Conservation (phyloP, 2,329 filamentous ascomycete species). For the Claviceps capensis region DNA sequence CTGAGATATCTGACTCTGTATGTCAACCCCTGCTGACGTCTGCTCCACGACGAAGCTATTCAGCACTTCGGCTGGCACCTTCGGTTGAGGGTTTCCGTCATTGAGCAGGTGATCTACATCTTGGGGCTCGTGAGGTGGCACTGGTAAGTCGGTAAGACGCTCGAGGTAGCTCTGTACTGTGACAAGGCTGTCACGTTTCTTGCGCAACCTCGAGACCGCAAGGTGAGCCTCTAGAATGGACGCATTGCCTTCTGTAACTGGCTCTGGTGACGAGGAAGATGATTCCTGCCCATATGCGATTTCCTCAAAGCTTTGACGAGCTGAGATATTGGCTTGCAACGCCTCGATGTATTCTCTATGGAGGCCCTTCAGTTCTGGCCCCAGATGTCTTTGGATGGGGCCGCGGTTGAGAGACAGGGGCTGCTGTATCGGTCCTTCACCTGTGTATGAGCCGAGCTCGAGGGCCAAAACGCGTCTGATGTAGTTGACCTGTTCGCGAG, state of each 20-base stretch:
- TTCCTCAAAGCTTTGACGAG: slow-evolving; percentile 32
- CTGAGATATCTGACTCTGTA: slow-evolving; percentile 33
- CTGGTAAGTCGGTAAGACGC: slow-evolving; percentile 35
- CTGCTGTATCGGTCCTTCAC: slow-evolving; percentile 26
- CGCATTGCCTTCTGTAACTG: slow-evolving; percentile 7
- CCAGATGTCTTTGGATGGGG: slow-evolving; percentile 19
- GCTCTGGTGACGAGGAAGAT: background rate
- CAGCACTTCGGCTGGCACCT: slow-evolving; percentile 38
- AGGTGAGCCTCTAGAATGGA: slow-evolving; percentile 35
- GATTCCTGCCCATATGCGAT: slow-evolving; percentile 14
- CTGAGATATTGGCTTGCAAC: slow-evolving; percentile 36
- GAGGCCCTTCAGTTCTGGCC: slow-evolving; percentile 29
- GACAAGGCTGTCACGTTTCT: slow-evolving; percentile 36
- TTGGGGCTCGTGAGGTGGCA: slow-evolving; percentile 36
- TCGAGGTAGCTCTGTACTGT: slow-evolving; percentile 39
- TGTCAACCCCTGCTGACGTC: slow-evolving; percentile 23
- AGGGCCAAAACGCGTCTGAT: slow-evolving; percentile 42
- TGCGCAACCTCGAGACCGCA: slow-evolving; percentile 34
- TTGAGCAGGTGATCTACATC: slow-evolving; percentile 33
- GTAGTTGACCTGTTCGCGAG: slow-evolving; percentile 41
- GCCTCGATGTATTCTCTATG: slow-evolving; percentile 43
- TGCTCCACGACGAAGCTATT: slow-evolving; percentile 33
- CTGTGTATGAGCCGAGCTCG: slow-evolving; percentile 35
- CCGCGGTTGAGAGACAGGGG: slow-evolving; percentile 36
- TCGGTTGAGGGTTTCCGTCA: slow-evolving; percentile 29